Evolutionary conservation across 768 basidiomycete species (phyloP).

Genomic region (Mrakia gelida): DNA sequence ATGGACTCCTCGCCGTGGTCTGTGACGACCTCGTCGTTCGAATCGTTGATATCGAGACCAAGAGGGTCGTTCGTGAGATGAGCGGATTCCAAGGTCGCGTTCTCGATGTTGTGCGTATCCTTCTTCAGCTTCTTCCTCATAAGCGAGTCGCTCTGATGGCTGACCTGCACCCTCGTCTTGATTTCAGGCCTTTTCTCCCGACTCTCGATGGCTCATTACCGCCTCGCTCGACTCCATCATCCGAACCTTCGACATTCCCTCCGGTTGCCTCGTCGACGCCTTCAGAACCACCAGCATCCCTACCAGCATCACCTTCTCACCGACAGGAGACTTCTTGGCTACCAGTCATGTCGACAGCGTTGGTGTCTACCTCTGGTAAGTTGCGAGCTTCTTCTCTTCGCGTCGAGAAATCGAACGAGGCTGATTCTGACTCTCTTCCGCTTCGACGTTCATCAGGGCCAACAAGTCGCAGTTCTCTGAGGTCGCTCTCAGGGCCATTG

Average conservation of each 20-base stretch:
- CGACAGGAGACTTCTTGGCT: conserved; percentile 91
- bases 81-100: conserved; percentile 76
- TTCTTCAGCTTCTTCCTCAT: not conserved
- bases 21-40: conserved; percentile 86
- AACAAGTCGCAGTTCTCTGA: conserved; percentile 92
- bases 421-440: no score
- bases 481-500: conserved; percentile 71
- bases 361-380: conserved; percentile 88
- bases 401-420: no score
- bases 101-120: conserved; percentile 70
- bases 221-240: conserved; percentile 86
- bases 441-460: conserved; percentile 55
- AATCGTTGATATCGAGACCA: conserved; percentile 86
- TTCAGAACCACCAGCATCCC: conserved; percentile 84
- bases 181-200: conserved; percentile 83
- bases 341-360: conserved; percentile 91
- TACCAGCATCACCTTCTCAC: conserved; percentile 86
- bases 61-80: conserved; percentile 80
- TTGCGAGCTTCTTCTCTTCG: not conserved
- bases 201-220: conserved; percentile 87
- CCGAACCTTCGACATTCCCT: conserved; percentile 92
- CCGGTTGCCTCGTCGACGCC: conserved; percentile 83
- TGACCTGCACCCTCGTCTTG: not conserved
- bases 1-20: conserved; percentile 70
- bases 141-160: not conserved